Base-by-base conservation (phyloP, 371 early-diverging fungal genomes). In the Fennellomyces sp. region DNA sequence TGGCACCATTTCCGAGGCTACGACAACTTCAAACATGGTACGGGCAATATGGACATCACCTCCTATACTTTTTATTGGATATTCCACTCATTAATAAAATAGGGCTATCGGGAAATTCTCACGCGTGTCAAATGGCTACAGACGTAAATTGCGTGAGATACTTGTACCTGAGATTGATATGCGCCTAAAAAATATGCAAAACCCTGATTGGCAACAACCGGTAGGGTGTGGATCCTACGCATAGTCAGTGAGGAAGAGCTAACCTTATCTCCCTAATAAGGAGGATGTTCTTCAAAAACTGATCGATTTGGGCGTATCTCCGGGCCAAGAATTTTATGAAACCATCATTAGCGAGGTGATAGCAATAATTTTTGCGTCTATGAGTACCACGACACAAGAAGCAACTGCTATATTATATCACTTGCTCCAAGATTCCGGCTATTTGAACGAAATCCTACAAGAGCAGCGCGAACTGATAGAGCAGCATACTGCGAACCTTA, bases 381-480 rank as follows among this genome's bases (percentile, higher is more conserved):
- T 75, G 3, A 74, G 76, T 27, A 72, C 72, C 0, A 76, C 76
- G 2, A 57, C 65, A 7, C 70, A 73, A 29, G 63, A 73, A 2
- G 52, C 66, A 12, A 63, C 66, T 17, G 64, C 65, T 28, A 41
- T 76, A 10, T 36, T 76, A 7, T 82, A 80, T 33, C 76, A 64
- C 10, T 28, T 84, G 5, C 55, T 72, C n/a, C 59, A 70, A 11
- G 63, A 73, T 45, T 77, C 80, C 0, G 72, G 81, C 38, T 59
- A 69, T 13, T 53, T 69, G 2, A 58, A 78, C 6, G 71, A 73
- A 3, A 52, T 84, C 0, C 48, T 57, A 19, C 30, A 78, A n/a
- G 85, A 84, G 35, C 80, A 78, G 45, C 35, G 62, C 10, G 61
- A 68, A 11, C 68, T 74, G 0, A 13, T 80, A n/a, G 52, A 42